Conservation (phyloP, 345 rosid genomes). For the Populus pruinosa region DNA sequence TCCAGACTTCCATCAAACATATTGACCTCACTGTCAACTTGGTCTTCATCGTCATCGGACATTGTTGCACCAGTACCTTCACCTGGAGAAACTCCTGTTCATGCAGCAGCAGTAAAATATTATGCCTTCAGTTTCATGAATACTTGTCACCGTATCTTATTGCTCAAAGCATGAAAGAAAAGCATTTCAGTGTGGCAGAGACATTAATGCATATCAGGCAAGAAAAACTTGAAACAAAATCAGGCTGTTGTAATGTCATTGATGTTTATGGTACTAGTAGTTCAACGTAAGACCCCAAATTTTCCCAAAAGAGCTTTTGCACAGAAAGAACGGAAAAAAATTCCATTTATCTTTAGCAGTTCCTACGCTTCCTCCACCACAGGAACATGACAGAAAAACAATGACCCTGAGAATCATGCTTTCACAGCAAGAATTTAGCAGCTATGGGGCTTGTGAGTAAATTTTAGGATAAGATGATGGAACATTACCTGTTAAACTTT, state of each 20-base stretch:
- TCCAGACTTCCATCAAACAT: conserved; percentile 79
- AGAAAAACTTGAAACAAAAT: neutral
- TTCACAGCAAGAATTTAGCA: neutral
- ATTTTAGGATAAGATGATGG: neutral
- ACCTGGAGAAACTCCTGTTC: conserved; percentile 89
- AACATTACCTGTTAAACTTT: conserved; percentile 77
- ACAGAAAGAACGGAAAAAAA: no score
- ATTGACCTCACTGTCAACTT: conserved; percentile 78
- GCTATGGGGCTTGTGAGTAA: neutral
- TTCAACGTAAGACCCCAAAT: neutral
- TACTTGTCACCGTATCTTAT: neutral
- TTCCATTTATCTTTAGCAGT: neutral
- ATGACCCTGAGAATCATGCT: neutral
- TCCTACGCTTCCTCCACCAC: neutral
- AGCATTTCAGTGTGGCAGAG: neutral
- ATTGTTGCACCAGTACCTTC: conserved; percentile 97
- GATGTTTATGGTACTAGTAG: neutral
- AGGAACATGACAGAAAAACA: neutral
- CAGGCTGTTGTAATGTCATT: neutral
- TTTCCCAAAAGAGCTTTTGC: neutral
- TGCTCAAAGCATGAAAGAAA: neutral
- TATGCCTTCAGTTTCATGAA: neutral
- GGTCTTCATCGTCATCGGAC: conserved; percentile 98
- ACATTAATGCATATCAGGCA: neutral
- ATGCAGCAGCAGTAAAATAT: neutral